These are phyloP conservation scores for Diplodia seriata DNA, from an alignment of 2,329 filamentous ascomycete species.

Conservation along the genomic window DNA sequence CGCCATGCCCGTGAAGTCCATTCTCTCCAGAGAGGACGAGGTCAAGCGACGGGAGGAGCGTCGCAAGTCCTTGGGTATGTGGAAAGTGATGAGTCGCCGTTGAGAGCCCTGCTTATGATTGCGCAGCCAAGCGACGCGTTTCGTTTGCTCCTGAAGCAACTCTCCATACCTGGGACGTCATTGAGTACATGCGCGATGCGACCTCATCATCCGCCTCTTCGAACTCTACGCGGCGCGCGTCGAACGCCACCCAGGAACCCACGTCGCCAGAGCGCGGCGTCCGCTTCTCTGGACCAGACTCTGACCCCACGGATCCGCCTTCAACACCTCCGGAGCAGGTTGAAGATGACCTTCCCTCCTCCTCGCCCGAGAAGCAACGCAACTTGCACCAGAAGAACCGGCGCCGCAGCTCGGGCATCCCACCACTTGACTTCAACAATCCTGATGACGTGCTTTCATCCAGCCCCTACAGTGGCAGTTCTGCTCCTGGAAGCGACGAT, in stretches of 20 bases:
- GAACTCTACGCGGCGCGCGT: constrained; percentile 76
- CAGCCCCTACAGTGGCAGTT: constrained; percentile 72
- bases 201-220: constrained; percentile 75
- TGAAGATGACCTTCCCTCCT: constrained; percentile 63
- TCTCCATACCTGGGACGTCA: constrained; percentile 93
- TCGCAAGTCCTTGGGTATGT: constrained; percentile 79
- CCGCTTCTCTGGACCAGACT: constrained; percentile 42
- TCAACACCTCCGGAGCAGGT: constrained; percentile 68
- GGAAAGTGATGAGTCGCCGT: not conserved
- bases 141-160: constrained; percentile 98
- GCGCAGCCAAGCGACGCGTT: constrained; percentile 79
- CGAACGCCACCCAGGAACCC: constrained; percentile 59
- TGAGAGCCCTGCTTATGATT: constrained; percentile 25
- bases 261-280: constrained; percentile 37
- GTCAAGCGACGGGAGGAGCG: constrained; percentile 78
- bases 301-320: constrained; percentile 63
- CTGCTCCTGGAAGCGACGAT: constrained; percentile 52
- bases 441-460: constrained; percentile 73
- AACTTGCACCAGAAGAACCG: constrained; percentile 67
- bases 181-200: constrained; percentile 87
- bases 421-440: constrained; percentile 69
- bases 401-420: constrained; percentile 70
- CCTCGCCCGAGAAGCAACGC: constrained; percentile 70
- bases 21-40: constrained; percentile 65
- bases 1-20: constrained; percentile 59